These are phyloP conservation scores for Falciphora oryzae DNA, from an alignment of 2,329 filamentous ascomycete species.

Conservation along the genomic window DNA sequence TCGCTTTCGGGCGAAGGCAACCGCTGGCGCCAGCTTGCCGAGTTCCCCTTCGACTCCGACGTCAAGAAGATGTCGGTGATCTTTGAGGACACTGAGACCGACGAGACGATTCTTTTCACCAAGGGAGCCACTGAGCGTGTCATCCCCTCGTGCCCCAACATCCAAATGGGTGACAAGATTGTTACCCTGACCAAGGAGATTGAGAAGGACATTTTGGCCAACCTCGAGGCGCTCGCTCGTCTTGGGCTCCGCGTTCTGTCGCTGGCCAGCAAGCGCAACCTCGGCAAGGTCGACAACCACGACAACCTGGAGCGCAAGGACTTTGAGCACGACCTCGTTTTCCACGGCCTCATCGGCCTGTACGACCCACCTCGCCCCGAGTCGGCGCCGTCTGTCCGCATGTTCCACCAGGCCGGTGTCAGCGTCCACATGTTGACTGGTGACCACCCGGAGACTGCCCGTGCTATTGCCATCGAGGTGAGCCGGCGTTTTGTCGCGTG, in stretches of 20 bases:
- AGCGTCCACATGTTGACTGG: conserved; percentile 60
- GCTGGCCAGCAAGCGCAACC: conserved; percentile 34
- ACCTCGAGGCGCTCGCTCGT: conserved; percentile 56
- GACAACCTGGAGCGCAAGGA: conserved; percentile 37
- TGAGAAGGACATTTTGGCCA: conserved; percentile 46
- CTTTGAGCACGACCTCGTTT: conserved; percentile 53
- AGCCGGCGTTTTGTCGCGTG: not conserved
- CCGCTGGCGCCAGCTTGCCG: conserved; percentile 44
- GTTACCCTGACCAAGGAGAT: conserved; percentile 40
- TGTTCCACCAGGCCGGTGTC: conserved; percentile 51
- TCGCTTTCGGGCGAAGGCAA: conserved; percentile 34
- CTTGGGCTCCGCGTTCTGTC: conserved; percentile 53
- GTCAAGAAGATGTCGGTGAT: conserved; percentile 64
- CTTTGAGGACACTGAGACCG: conserved; percentile 34
- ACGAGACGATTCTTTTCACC: conserved; percentile 30
- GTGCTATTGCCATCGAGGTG: conserved; percentile 52
- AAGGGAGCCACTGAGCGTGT: conserved; percentile 58
- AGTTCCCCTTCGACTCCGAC: conserved; percentile 60
- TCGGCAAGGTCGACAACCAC: conserved; percentile 20
- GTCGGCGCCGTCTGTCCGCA: conserved; percentile 49
- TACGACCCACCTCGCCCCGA: conserved; percentile 64
- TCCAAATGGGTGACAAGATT: conserved; percentile 28
- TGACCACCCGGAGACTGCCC: conserved; percentile 54
- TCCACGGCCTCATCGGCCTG: conserved; percentile 61
- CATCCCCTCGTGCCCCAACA: conserved; percentile 43